Evolutionary conservation across 257 asterid species (phyloP).

Genomic region (Nicotiana undulata): DNA sequence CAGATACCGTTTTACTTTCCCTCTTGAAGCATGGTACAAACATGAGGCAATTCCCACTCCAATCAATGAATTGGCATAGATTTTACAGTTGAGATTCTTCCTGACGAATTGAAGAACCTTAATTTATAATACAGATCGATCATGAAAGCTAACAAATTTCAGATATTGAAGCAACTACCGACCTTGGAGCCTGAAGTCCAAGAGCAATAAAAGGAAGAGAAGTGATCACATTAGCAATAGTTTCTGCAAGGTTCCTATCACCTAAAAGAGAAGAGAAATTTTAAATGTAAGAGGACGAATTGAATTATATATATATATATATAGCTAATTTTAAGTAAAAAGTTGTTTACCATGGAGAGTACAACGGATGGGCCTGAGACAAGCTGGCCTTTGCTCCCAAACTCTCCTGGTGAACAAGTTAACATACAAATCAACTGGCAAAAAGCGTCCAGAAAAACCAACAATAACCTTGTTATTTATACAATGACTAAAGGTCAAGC

Average conservation of each 20-base stretch:
- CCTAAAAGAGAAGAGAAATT: slow-evolving; percentile 31
- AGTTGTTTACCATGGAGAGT: slow-evolving; percentile 42
- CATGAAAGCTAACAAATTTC: not conserved
- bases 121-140: not conserved
- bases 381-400: slow-evolving; percentile 79
- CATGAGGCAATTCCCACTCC: slow-evolving; percentile 93
- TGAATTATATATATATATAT: too few relatives aligned
- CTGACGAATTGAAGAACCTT: slow-evolving; percentile 23
- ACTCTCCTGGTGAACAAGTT: slow-evolving; percentile 40
- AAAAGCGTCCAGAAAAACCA: too few relatives aligned
- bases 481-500: not conserved
- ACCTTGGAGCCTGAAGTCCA: slow-evolving; percentile 81
- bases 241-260: slow-evolving; percentile 59
- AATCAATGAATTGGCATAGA: slow-evolving; percentile 76
- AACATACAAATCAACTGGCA: slow-evolving; percentile 4
- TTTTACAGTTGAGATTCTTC: slow-evolving; percentile 61
- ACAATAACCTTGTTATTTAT: not conserved
- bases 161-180: not conserved
- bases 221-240: slow-evolving; percentile 65
- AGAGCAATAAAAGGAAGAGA: slow-evolving; percentile 84
- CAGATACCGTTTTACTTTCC: slow-evolving; percentile 61
- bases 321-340: not conserved
- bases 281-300: too few relatives aligned
- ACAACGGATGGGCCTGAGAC: slow-evolving; percentile 67
- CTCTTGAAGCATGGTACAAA: slow-evolving; percentile 74